Base-by-base conservation (phyloP, 2,329 filamentous ascomycete species). In the Fusarium duplospermum region DNA sequence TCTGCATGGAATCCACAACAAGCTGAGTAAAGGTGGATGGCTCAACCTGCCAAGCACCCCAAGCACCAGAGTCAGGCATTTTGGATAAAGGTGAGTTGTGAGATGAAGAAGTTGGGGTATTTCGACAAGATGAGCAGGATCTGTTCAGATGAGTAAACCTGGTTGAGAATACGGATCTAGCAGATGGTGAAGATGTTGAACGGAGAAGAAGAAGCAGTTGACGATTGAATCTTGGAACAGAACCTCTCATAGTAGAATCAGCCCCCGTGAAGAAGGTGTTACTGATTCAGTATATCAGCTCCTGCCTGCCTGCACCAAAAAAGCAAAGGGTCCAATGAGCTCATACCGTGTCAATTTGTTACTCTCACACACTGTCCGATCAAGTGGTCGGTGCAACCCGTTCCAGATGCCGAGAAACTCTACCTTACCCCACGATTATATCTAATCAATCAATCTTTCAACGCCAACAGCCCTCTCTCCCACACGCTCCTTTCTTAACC, bases 1-100 rank as follows among this genome's bases (percentile, higher is more conserved):
- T 92, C 79, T 89, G 90, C 93, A 98, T 95, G 11, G 94, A 92
- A 77, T 87, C 86, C 66, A 97, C 92, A 59, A 97, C 94, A n/a
- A 83, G 80, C 79, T 86, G 82, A 16, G 86, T 89, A 69, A 90
- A 89, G 66, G 70, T 69, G 60, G 82, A 78, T 6, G 82, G 71
- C 78, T 81, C 77, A 50, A 81, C 81, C 78, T 84, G 83, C 83
- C 83, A 84, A 16, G 83, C 83, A 33, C 83, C 83, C 82, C 82
- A 83, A 8, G 82, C 76, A 59, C 81, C 79, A 31, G 71, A 71
- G 42, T 73, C 71, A 27, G 76, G 64, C 78, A 82, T 82, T 38
- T n/a, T 77, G 45, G 62, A 29, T 18, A 63, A 29, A 4, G 50
- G 45, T 31, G 63, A 27, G 31, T 64, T 9, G 4, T 62, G 16